A percentile compares a stretch with the other conserved stretches of the same genome.
phyloP scores from a whole-genome alignment of 345 rosid genomes.

The Pelargonium nanum region DNA sequence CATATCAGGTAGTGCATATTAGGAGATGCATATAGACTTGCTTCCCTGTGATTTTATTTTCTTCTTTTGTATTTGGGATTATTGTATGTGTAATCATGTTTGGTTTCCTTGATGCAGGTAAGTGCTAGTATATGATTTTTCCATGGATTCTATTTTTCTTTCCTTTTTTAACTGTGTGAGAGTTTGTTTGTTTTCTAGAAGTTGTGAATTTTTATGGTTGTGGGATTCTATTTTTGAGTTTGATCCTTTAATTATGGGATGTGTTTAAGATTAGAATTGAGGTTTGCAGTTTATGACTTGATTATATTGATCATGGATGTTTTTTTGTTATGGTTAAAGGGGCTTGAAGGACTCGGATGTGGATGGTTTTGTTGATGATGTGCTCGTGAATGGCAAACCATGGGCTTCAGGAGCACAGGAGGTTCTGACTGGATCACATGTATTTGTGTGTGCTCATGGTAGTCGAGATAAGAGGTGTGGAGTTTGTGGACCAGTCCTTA shows the following conservation, averaged over 20 bases:
- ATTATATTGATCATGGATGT: slow-evolving; percentile 4
- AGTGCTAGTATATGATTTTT: neutral
- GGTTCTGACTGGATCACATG: slow-evolving; percentile 48
- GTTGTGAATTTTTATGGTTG: neutral
- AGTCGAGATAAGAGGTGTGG: slow-evolving; percentile 92
- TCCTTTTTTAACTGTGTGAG: neutral
- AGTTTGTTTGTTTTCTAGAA: no score
- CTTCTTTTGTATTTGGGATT: no score
- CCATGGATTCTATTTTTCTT: neutral
- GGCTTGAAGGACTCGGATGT: slow-evolving; percentile 53
- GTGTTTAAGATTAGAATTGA: neutral
- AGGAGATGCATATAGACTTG: neutral
- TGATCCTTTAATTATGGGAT: neutral
- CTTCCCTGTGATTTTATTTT: neutral
- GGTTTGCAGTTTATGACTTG: neutral
- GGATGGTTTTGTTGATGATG: slow-evolving; percentile 76
- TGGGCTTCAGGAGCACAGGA: slow-evolving; percentile 63
- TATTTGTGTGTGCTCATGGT: slow-evolving; percentile 88
- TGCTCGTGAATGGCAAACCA: slow-evolving; percentile 65
- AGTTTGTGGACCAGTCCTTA: slow-evolving; percentile 86
- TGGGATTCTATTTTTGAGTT: no score
- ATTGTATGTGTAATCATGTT: neutral
- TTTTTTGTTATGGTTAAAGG: slow-evolving; percentile 24
- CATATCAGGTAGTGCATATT: neutral
- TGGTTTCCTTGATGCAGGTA: neutral